Conservation (phyloP, 192 early-diverging fungal species). For the Entomortierella parvispora region DNA sequence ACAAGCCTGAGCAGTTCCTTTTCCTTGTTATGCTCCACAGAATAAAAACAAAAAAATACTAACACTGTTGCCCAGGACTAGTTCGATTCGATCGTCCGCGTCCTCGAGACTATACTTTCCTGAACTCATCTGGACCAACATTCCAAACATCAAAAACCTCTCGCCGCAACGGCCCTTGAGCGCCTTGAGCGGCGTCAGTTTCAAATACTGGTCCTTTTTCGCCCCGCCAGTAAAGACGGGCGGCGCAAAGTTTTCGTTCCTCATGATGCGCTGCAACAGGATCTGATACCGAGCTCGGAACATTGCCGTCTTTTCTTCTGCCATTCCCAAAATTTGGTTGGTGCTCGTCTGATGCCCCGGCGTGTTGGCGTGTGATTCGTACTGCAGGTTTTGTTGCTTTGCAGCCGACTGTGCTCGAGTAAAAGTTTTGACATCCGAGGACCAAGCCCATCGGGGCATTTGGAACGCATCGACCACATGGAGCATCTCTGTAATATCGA, state of each 20-base stretch:
- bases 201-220: slow-evolving; percentile 34
- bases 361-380: slow-evolving; percentile 4
- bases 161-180: slow-evolving; percentile 76
- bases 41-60: background rate
- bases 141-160: slow-evolving; percentile 83
- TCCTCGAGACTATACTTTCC: slow-evolving; percentile 90
- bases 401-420: slow-evolving; percentile 34
- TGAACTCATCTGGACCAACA: slow-evolving; percentile 85
- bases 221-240: slow-evolving; percentile 64
- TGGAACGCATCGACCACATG: slow-evolving; percentile 81
- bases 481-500: slow-evolving; percentile 67
- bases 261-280: slow-evolving; percentile 79
- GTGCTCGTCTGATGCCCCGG: slow-evolving; percentile 13
- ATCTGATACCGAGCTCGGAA: slow-evolving; percentile 84
- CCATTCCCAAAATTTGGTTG: slow-evolving; percentile 65
- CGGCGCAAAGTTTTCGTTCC: slow-evolving; percentile 82
- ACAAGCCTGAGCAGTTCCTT: background rate
- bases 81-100: slow-evolving; percentile 77
- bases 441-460: slow-evolving; percentile 75
- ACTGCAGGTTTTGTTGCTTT: background rate
- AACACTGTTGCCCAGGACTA: slow-evolving; percentile 72
- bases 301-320: slow-evolving; percentile 71
- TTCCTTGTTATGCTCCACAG: no score
- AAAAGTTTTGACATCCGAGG: slow-evolving; percentile 73
- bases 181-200: slow-evolving; percentile 84